Percentiles rank a stretch among this genome's conserved stretches.
These are phyloP conservation scores for Calophaca sinica DNA, from an alignment of 306 rosid species.

Conservation along the genomic window DNA sequence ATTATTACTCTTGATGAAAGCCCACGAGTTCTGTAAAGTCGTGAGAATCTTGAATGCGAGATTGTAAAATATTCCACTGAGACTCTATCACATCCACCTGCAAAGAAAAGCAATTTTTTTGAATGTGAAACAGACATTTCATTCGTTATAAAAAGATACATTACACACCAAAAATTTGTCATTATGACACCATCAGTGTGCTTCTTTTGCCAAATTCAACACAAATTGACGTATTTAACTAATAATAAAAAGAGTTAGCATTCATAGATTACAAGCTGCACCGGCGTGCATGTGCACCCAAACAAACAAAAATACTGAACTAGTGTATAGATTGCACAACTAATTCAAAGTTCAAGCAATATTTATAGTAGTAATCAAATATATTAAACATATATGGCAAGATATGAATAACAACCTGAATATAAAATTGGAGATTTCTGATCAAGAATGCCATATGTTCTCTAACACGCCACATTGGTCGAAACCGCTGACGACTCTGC, in stretches of 20 bases:
- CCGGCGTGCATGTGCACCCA: background rate
- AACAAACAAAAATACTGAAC: background rate
- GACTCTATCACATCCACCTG: conserved; percentile 99
- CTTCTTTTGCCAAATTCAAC: background rate
- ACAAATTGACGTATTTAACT: background rate
- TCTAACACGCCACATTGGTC: conserved; percentile 94
- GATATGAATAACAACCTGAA: conserved; percentile 66
- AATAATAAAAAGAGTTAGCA: too few species aligned
- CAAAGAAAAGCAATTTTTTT: conserved; percentile 42
- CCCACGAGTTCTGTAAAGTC: conserved; percentile 94
- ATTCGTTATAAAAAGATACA: conserved; percentile 5
- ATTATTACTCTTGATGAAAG: conserved; percentile 84
- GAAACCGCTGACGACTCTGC: conserved; percentile 63
- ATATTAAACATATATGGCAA: conserved; percentile 28
- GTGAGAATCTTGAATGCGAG: conserved; percentile 88
- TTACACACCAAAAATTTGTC: conserved; percentile 22
- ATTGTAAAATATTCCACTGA: conserved; percentile 93
- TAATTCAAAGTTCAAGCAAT: conserved; percentile 1
- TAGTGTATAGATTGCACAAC: background rate
- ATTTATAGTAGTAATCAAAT: conserved; percentile 4
- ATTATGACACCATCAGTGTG: conserved; percentile 12
- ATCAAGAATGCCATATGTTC: conserved; percentile 94
- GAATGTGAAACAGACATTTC: conserved; percentile 11
- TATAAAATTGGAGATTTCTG: conserved; percentile 97
- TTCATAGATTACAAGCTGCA: background rate